Conservation (phyloP, 305 asterid species). For the Nicotiana rustica region DNA sequence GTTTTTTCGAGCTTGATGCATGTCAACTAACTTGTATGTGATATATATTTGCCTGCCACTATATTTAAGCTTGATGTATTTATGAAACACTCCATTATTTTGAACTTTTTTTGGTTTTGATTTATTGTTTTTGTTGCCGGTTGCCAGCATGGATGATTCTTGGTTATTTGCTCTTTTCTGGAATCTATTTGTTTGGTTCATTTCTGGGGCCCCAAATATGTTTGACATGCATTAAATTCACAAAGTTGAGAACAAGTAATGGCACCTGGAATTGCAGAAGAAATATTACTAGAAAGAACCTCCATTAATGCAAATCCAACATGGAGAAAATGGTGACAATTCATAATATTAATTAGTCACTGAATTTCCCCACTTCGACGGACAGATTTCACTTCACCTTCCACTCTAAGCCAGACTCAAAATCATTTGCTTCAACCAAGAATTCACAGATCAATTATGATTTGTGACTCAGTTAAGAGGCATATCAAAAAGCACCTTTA, state of each 20-base stretch:
- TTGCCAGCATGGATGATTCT: background rate
- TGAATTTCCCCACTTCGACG: background rate
- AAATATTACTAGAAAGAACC: background rate
- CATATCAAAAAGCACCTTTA: constrained; percentile 11
- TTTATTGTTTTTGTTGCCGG: background rate
- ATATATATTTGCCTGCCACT: background rate
- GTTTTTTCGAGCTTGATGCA: background rate
- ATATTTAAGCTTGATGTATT: too few relatives aligned
- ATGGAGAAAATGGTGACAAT: background rate
- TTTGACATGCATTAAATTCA: constrained; percentile 15
- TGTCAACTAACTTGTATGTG: background rate
- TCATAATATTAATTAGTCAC: constrained; percentile 13
- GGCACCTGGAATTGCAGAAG: background rate
- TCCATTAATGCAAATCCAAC: constrained; percentile 26
- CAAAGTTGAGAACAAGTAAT: background rate
- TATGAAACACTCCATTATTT: background rate
- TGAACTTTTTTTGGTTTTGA: background rate
- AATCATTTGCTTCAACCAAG: background rate
- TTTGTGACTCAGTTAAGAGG: constrained; percentile 1
- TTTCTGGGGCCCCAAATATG: background rate
- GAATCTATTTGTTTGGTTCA: background rate
- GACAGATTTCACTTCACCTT: background rate
- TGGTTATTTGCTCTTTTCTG: background rate
- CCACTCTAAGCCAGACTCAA: background rate
- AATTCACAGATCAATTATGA: constrained; percentile 24